phyloP scores from a whole-genome alignment of 1,139 yeast species.

The Kodamaea sp. region DNA sequence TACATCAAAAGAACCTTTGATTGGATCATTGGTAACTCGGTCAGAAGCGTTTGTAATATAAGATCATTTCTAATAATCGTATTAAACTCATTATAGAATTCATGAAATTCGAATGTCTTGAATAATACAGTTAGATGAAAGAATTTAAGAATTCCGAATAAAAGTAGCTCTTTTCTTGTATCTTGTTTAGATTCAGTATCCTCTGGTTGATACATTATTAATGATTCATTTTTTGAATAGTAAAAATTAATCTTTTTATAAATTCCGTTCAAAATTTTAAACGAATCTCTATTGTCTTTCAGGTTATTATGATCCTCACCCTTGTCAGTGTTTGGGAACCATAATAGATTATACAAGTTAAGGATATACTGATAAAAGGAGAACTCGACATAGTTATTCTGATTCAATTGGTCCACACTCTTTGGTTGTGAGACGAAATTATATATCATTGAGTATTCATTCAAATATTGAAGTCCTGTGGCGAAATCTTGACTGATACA shows the following conservation, averaged over 20 bases:
- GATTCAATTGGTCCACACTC: constrained; percentile 17
- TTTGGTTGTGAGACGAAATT: constrained; percentile 26
- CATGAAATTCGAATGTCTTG: constrained; percentile 23
- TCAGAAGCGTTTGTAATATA: background rate
- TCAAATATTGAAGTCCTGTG: constrained; percentile 18
- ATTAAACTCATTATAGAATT: constrained; percentile 23
- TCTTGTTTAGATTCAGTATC: constrained; percentile 3
- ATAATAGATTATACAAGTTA: constrained; percentile 19
- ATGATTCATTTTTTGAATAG: constrained; percentile 21
- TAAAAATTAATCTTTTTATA: constrained; percentile 21
- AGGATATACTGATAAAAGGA: constrained; percentile 23
- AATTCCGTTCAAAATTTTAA: constrained; percentile 17
- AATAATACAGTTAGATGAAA: constrained; percentile 23
- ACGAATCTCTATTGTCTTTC: constrained; percentile 7
- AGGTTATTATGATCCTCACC: background rate
- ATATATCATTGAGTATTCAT: constrained; percentile 18
- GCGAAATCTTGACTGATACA: constrained; percentile 21
- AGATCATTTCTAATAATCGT: constrained; percentile 10
- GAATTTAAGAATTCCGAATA: constrained; percentile 12
- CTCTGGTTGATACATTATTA: constrained; percentile 7
- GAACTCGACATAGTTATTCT: constrained; percentile 26
- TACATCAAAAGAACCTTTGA: constrained; percentile 24
- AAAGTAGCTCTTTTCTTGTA: constrained; percentile 2
- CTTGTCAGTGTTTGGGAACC: constrained; percentile 17
- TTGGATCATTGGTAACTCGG: constrained; percentile 13